Evolutionary conservation across 148 eudicot species (phyloP).

Genomic region (Rhododendron mucronatum): DNA sequence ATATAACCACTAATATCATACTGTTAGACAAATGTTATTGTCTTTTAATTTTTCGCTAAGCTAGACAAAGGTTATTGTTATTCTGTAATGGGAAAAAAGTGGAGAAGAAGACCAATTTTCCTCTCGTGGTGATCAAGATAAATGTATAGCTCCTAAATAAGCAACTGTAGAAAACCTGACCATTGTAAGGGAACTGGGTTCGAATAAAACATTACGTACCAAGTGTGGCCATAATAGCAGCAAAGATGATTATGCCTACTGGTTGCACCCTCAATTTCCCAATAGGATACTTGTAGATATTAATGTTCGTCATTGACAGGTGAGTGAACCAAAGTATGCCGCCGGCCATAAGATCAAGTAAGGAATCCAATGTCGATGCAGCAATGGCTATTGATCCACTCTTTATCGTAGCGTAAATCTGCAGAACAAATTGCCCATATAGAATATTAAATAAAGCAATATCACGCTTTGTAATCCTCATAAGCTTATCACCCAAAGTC

Average conservation of each 20-base stretch:
- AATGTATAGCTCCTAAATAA: not conserved
- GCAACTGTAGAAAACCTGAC: not conserved
- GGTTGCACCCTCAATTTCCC: slow-evolving; percentile 97
- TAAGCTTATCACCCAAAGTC: not conserved
- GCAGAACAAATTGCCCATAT: slow-evolving; percentile 8
- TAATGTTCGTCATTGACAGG: slow-evolving; percentile 75
- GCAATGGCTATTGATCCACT: slow-evolving; percentile 94
- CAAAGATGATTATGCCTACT: slow-evolving; percentile 86
- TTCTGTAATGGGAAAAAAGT: not conserved
- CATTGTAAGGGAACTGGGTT: not conserved
- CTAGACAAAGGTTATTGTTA: not conserved
- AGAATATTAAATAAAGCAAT: not conserved
- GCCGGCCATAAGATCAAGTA: slow-evolving; percentile 93
- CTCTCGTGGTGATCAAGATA: not conserved
- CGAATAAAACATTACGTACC: slow-evolving; percentile 34
- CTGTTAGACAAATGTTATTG: not conserved
- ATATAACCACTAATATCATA: not conserved
- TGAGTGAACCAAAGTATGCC: slow-evolving; percentile 95
- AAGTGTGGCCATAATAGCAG: slow-evolving; percentile 95
- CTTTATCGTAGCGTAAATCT: slow-evolving; percentile 77
- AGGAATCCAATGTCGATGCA: slow-evolving; percentile 89
- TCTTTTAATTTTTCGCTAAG: too few relatives aligned
- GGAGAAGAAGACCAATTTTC: not conserved
- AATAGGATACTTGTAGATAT: slow-evolving; percentile 85
- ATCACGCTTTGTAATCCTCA: not conserved